These are phyloP conservation scores for Candolleomyces aberdarensis DNA, from an alignment of 768 basidiomycete species.

Conservation along the genomic window DNA sequence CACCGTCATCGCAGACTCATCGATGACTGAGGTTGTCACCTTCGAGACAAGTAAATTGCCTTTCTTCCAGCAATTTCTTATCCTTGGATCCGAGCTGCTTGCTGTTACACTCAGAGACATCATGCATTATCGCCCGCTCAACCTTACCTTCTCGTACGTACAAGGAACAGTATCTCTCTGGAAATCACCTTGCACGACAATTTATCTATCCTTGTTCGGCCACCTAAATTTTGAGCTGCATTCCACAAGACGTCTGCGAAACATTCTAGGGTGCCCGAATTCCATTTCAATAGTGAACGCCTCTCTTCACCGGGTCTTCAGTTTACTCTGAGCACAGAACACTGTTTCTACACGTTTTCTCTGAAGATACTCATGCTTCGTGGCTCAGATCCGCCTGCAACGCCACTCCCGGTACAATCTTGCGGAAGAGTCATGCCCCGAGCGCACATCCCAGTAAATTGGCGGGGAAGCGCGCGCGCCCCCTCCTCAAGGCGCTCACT, in stretches of 20 bases:
- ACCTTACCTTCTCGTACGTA: conserved; percentile 1
- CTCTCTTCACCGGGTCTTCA: conserved; percentile 12
- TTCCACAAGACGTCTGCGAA: too few species aligned
- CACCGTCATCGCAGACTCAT: not conserved
- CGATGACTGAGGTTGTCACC: not conserved
- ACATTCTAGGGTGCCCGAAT: too few species aligned
- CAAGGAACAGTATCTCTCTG: not conserved
- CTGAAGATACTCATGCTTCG: conserved; percentile 7
- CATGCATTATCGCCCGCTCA: too few species aligned
- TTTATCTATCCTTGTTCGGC: conserved; percentile 21
- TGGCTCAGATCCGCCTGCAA: conserved; percentile 8
- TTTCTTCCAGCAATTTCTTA: too few species aligned
- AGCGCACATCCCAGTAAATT: not conserved
- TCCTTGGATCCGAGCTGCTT: too few species aligned
- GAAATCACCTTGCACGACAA: not conserved
- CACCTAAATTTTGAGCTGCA: conserved; percentile 8
- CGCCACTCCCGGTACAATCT: not conserved
- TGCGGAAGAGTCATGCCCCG: not conserved
- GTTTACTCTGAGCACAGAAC: conserved; percentile 6
- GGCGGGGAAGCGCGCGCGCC: not conserved
- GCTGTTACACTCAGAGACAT: too few species aligned
- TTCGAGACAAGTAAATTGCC: not conserved
- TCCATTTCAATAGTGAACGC: not conserved
- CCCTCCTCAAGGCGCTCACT: not conserved
- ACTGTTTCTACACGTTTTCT: conserved; percentile 4